Conservation (phyloP, 176 grass and related monocot species). For the Dendrocalamus sinicus region DNA sequence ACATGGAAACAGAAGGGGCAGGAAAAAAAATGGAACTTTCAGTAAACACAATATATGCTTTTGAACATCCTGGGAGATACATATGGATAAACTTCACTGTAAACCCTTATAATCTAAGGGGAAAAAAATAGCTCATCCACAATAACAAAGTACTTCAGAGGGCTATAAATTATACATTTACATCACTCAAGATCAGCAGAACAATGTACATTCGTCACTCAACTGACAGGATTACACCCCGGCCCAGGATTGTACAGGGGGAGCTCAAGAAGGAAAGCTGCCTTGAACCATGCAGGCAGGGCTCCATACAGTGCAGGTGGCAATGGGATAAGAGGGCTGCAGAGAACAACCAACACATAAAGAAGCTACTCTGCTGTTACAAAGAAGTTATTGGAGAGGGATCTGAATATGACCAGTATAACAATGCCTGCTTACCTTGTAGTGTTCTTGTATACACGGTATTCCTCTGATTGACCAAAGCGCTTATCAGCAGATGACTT, state of each 20-base stretch:
- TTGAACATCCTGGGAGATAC: neutral
- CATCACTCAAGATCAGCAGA: slow-evolving; percentile 12
- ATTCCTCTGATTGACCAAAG: slow-evolving; percentile 60
- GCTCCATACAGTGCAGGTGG: slow-evolving; percentile 75
- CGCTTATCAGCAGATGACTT: slow-evolving; percentile 87
- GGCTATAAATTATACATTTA: slow-evolving; percentile 25
- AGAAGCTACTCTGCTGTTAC: neutral
- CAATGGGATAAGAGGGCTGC: slow-evolving; percentile 86
- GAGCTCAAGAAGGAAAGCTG: slow-evolving; percentile 80
- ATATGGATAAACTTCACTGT: neutral
- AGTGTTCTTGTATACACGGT: slow-evolving; percentile 77
- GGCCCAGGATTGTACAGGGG: slow-evolving; percentile 80
- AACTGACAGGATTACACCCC: slow-evolving; percentile 26
- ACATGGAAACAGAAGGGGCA: neutral
- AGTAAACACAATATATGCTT: neutral
- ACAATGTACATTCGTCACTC: slow-evolving; percentile 16
- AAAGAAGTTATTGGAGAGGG: slow-evolving; percentile 5
- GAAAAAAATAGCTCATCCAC: slow-evolving; percentile 6
- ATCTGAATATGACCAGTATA: neutral
- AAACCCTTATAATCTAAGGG: slow-evolving; percentile 1
- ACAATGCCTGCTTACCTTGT: slow-evolving; percentile 63
- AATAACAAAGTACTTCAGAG: neutral
- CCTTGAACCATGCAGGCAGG: slow-evolving; percentile 84
- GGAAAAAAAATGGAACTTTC: neutral
- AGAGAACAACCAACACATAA: slow-evolving; percentile 20